Evolutionary conservation across 106 monocot species (phyloP).

Genomic region (Platanthera zijinensis): DNA sequence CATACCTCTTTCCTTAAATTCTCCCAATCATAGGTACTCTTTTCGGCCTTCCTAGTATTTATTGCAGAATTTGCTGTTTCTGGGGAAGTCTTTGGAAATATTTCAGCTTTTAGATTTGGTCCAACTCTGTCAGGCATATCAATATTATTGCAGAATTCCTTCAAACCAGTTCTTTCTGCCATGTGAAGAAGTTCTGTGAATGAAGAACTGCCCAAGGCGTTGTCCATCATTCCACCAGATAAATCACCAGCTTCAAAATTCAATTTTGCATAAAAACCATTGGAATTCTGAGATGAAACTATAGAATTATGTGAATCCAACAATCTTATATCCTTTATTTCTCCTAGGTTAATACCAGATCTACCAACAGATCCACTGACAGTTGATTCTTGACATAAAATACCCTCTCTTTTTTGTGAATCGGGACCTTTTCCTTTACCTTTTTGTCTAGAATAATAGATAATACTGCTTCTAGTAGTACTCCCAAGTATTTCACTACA

Average conservation of each 20-base stretch:
- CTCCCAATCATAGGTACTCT: constrained; percentile 59
- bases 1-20: constrained; percentile 36
- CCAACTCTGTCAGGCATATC: constrained; percentile 8
- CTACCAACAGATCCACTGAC: constrained; percentile 19
- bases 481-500: constrained; percentile 23
- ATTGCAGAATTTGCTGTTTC: constrained; percentile 13
- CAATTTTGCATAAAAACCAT: constrained; percentile 7
- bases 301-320: constrained; percentile 39
- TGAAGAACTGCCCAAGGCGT: constrained; percentile 28
- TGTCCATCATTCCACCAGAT: constrained; percentile 7
- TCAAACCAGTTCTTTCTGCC: constrained; percentile 15
- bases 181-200: constrained; percentile 58
- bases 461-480: constrained; percentile 5
- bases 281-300: constrained; percentile 44
- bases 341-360: constrained; percentile 17
- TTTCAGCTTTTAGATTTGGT: constrained; percentile 16
- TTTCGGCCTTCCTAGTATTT: constrained; percentile 22
- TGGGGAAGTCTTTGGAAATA: constrained; percentile 13
- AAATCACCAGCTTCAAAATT: constrained; percentile 10
- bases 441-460: constrained; percentile 6
- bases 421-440: constrained; percentile 4
- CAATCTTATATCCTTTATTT: constrained; percentile 28
- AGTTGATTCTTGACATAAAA: constrained; percentile 23
- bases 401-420: constrained; percentile 3
- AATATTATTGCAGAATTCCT: constrained; percentile 2